phyloP scores from a whole-genome alignment of 2,329 filamentous ascomycete species.

The Arachnomyces sp. region DNA sequence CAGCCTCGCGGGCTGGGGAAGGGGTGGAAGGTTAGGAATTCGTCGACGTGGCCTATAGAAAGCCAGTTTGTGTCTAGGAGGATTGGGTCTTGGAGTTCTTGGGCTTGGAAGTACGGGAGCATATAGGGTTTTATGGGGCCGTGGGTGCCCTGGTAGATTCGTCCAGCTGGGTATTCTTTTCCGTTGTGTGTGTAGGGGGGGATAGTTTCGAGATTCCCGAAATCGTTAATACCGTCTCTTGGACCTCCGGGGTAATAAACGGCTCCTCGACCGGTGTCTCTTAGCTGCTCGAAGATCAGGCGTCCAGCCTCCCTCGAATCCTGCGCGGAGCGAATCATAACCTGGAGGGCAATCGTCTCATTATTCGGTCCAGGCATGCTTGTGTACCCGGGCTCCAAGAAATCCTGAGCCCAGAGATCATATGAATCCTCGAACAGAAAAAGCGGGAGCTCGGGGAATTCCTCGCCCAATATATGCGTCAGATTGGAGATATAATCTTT shows the following conservation, averaged over 20 bases:
- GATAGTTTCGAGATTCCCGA: conserved; percentile 33
- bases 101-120: conserved; percentile 23
- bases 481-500: conserved; percentile 17
- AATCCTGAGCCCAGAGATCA: conserved; percentile 35
- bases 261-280: conserved; percentile 23
- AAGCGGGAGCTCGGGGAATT: conserved; percentile 15
- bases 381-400: conserved; percentile 31
- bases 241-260: conserved; percentile 20
- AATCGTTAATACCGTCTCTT: conserved; percentile 17
- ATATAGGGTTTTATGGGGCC: conserved; percentile 14
- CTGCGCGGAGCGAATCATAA: conserved; percentile 25
- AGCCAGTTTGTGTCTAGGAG: conserved; percentile 28
- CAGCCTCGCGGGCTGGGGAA: conserved; percentile 15
- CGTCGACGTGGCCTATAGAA: conserved; percentile 25
- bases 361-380: conserved; percentile 33
- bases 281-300: conserved; percentile 26
- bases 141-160: conserved; percentile 17
- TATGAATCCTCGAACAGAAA: conserved; percentile 14
- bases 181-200: conserved; percentile 21
- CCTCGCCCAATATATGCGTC: conserved; percentile 4
- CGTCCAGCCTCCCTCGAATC: conserved; percentile 20
- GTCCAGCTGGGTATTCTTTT: conserved; percentile 15
- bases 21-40: conserved; percentile 28
- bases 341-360: conserved; percentile 20
- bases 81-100: conserved; percentile 29